Percentiles rank a stretch among this genome's conserved stretches.
Evolutionary conservation across 768 basidiomycete genomes (phyloP).

Genomic region (Psilocybe cyanescens): DNA sequence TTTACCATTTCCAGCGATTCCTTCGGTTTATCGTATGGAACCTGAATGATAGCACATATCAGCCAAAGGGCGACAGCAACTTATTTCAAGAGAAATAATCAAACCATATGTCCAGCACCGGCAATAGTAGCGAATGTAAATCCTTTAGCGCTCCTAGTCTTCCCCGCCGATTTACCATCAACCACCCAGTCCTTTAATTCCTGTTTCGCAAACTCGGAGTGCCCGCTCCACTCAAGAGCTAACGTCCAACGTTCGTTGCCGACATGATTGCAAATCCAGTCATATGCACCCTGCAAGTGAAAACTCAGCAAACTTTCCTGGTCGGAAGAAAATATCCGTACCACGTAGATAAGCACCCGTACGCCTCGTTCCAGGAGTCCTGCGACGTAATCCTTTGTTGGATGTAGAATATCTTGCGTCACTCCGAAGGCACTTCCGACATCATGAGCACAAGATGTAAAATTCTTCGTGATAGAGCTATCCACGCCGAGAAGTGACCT

Average conservation of each 20-base stretch:
- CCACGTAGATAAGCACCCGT: constrained; percentile 67
- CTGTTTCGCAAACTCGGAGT: constrained; percentile 40
- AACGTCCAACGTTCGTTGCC: constrained; percentile 77
- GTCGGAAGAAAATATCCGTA: not conserved
- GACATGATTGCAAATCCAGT: constrained; percentile 80
- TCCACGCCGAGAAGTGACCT: constrained; percentile 68
- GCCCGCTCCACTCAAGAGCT: constrained; percentile 73
- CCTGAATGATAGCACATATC: constrained; percentile 32
- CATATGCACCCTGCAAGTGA: constrained; percentile 52
- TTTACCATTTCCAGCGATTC: constrained; percentile 54
- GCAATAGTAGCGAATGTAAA: constrained; percentile 68
- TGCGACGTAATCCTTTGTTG: constrained; percentile 60
- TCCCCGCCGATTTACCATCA: constrained; percentile 45
- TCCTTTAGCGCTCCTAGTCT: constrained; percentile 42
- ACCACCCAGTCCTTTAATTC: constrained; percentile 63
- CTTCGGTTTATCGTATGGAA: constrained; percentile 66
- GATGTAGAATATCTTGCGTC: constrained; percentile 45
- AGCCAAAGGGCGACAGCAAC: not conserved
- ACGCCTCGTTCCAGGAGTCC: constrained; percentile 75
- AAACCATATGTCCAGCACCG: constrained; percentile 77
- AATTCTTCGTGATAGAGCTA: constrained; percentile 37
- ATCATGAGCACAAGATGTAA: constrained; percentile 33
- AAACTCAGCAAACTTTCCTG: not conserved
- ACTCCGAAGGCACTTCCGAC: constrained; percentile 54
- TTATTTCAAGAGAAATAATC: constrained; percentile 15